Conservation (phyloP, 495 filamentous ascomycete species). For the Aspergillus homomorphus region DNA sequence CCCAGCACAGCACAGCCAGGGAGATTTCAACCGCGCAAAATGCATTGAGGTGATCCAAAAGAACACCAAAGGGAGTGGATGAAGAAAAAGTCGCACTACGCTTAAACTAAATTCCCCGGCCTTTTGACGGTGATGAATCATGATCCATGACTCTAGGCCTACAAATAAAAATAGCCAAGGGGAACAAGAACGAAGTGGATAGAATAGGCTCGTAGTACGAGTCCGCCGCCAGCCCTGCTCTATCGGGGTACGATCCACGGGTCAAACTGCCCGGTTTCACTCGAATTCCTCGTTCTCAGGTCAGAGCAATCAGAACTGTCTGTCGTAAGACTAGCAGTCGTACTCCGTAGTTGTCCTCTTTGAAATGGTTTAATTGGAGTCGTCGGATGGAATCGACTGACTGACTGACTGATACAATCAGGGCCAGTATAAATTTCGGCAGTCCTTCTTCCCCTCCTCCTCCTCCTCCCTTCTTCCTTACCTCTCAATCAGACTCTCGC, state of each 20-base stretch:
- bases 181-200: not conserved
- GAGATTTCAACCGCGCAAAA: not conserved
- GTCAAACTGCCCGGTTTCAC: slow-evolving; percentile 5
- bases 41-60: not conserved
- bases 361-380: not conserved
- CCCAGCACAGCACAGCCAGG: not conserved
- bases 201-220: not conserved
- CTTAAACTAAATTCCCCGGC: not conserved
- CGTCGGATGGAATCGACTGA: not conserved
- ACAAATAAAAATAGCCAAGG: not conserved
- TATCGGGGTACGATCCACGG: slow-evolving; percentile 1
- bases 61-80: not conserved
- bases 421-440: not conserved
- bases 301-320: too few relatives aligned
- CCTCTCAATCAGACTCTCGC: not conserved
- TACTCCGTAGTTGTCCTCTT: not conserved
- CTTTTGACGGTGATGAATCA: not conserved
- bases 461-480: not conserved
- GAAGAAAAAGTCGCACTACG: not conserved
- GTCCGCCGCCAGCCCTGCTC: not conserved
- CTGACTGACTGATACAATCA: not conserved
- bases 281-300: not conserved
- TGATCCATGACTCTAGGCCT: not conserved
- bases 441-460: not conserved
- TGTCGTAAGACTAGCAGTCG: not conserved